Base-by-base conservation (phyloP, 2,329 filamentous ascomycete genomes). In the Cryphonectria radicalis region DNA sequence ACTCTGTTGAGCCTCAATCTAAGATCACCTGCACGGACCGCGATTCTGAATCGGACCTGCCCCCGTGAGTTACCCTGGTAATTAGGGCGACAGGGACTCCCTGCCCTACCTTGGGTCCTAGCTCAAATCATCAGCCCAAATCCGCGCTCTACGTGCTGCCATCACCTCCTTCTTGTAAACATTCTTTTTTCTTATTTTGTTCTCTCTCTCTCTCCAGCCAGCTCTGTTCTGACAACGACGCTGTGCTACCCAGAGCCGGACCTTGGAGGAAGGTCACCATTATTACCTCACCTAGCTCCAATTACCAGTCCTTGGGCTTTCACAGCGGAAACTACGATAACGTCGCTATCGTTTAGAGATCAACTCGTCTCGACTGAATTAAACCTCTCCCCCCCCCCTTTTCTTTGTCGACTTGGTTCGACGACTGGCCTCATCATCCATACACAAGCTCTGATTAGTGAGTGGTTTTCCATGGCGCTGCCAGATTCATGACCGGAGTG, bases 401-500 rank as follows among this genome's bases (percentile, higher is more conserved):
- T 32, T 13, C 25, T 8, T 50, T 22, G 42, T 50, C 53, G 42
- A n/a, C 42, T 4, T 65, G n/a, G 19, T 7, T n/a, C 46, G 6
- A n/a, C 63, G 25, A 53, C 22, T 28, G 28, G 40, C 42, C 25
- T 65, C 42, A 4, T 65, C 42, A 4, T 64, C 19, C 35, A 11
- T 28, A 32, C 63, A 7, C 42, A 35, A 35, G 5, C 14, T 22
- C 40, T 46, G 28, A 14, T 57, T 22, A 35, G 37, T 5, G 17
- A 35, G 66, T 19, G 25, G 53, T 22, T 28, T 68, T 69, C 59
- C 70, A 74, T 72, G 74, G 74, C 68, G 42, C 40, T 65, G 68
- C 68, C 63, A 70, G 42, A 59, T 66, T 60, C 73, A 73, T 74
- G 75, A 74, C 69, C 69, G 59, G 75, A 76, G 73, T 72, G 74